phyloP scores from a whole-genome alignment of 768 basidiomycete species.

The Lyophyllum shimeji region DNA sequence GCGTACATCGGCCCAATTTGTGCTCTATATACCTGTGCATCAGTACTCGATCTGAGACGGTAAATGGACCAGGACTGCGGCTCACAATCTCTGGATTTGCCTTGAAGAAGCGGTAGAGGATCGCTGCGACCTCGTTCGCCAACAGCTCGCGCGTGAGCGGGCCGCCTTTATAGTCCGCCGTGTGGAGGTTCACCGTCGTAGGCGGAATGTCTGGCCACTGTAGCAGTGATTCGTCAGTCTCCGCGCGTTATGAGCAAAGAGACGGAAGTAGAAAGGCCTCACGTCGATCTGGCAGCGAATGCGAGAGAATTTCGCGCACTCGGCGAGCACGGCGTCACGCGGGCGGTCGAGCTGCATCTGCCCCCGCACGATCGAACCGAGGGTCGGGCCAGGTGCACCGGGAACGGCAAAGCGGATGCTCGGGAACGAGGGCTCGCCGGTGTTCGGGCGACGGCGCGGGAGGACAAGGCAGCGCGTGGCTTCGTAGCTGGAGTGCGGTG shows the following conservation, averaged over 20 bases:
- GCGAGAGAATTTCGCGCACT: neutral
- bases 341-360: constrained; percentile 17
- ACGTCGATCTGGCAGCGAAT: neutral
- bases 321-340: constrained; percentile 17
- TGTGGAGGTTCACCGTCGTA: neutral
- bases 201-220: neutral
- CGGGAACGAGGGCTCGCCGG: constrained; percentile 8
- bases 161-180: neutral
- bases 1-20: neutral
- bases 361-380: constrained; percentile 16
- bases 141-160: neutral
- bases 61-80: neutral
- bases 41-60: neutral
- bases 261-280: neutral
- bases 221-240: neutral
- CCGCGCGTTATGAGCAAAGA: too few relatives aligned
- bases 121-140: neutral
- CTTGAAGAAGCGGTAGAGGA: neutral
- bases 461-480: constrained; percentile 11
- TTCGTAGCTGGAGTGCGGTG: neutral
- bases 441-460: constrained; percentile 15
- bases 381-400: constrained; percentile 22
- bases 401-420: constrained; percentile 21
- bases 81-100: neutral
- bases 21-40: neutral